Evolutionary conservation across 192 early-diverging fungal genomes (phyloP).

Genomic region (Dimargaris verticillata): DNA sequence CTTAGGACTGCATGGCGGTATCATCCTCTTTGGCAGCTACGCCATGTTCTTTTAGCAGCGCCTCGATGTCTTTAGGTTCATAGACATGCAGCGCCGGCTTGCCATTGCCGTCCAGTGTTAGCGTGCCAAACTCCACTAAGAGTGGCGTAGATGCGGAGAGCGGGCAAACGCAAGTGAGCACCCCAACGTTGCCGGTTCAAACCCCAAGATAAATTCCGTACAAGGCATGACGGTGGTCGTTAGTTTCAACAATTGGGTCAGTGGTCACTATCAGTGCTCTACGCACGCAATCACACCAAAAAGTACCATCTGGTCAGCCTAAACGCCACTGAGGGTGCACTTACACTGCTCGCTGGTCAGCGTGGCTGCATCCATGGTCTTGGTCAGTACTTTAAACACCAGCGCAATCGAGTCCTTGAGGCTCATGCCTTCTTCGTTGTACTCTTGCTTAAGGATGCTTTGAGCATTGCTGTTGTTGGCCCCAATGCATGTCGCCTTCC

Average conservation of each 20-base stretch:
- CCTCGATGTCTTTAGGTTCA: constrained; percentile 63
- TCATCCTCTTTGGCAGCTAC: constrained; percentile 15
- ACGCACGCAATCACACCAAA: too few relatives aligned
- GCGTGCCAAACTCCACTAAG: constrained; percentile 69
- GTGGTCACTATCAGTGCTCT: too few relatives aligned
- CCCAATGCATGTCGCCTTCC: constrained; percentile 98
- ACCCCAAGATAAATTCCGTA: too few relatives aligned
- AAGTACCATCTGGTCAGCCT: too few relatives aligned
- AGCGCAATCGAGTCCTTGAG: constrained; percentile 81
- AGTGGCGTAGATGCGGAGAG: too few relatives aligned
- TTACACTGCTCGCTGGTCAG: constrained; percentile 82
- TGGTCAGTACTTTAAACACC: constrained; percentile 85
- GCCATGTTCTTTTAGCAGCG: constrained; percentile 60
- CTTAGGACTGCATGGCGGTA: too few relatives aligned
- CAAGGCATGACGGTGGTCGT: too few relatives aligned
- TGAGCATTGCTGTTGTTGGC: constrained; percentile 83
- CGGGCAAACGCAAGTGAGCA: too few relatives aligned
- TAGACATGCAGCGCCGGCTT: constrained; percentile 45
- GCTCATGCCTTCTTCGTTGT: constrained; percentile 68
- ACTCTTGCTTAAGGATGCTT: constrained; percentile 90
- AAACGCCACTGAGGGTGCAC: constrained; percentile 11
- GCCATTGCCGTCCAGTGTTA: constrained; percentile 38
- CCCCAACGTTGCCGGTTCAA: too few relatives aligned
- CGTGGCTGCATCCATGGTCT: constrained; percentile 91
- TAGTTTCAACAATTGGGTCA: too few relatives aligned